Evolutionary conservation across 202 grass and related monocot species (phyloP), one percentile per base, ranked within the genome.

Genomic region (Cymbopogon flexuosus): DNA sequence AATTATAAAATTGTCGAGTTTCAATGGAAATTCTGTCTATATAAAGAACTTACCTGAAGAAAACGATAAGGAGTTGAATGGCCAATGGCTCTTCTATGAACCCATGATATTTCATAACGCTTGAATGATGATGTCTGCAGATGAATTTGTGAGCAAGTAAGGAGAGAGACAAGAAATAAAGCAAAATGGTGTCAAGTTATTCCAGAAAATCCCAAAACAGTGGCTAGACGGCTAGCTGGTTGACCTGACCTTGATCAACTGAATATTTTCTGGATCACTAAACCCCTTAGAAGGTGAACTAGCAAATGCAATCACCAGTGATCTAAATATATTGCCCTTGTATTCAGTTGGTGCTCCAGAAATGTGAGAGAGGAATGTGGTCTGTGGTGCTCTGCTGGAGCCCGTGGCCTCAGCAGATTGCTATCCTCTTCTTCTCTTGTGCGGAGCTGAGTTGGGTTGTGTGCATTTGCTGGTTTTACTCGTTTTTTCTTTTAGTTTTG

Each of bases 71-170:
- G 92, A 80, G 73, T 93, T 79, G 95, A 91, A 82, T 79, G 90
- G 13, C 95, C 95, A 89, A 93, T 70, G 42, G 90, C 84, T 82
- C 86, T 93, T 89, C 95, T 93, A 70, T 98, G 93, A 78, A 98
- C 95, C 86, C 90, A 98, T 47, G 89, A 91, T 88, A 98, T 78
- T 89, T 98, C 95, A 72, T 88, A 98, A 64, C 86, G 86, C 66
- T 98, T 98, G 60, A 76, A 93, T 74, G 90, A 94, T 70, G 83
- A 84, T 89, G 88, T 86, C 95, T 98, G 83, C 22, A 88, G 60
- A 79, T 36, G 37, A 82, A 70, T 41, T 58, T 40, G 14, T 72
- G 29, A 54, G 19, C 35, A 76, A 79, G 35, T 23, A 79, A 7
- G 6, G 35, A 36, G 11, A 8, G 24, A 60, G 57, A 51, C 23